Base-by-base conservation (phyloP, 140 eudicot species). In the Bidens hawaiensis region DNA sequence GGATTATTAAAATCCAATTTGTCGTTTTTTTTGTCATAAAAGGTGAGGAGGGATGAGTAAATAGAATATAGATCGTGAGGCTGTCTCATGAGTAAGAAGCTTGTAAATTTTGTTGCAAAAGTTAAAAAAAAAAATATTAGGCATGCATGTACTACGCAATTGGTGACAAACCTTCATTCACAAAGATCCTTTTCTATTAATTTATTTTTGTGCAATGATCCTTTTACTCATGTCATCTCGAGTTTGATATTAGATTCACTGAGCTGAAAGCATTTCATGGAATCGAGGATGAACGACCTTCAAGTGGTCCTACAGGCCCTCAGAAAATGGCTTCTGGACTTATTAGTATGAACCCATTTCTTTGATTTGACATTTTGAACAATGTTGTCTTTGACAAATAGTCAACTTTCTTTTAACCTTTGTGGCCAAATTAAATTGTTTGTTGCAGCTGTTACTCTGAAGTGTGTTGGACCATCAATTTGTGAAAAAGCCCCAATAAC, bases 301-400 rank as follows among this genome's bases (percentile, higher is more conserved):
- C 81, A 58, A 77, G 28, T 54, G 84, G 80, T 54, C 81, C 82
- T 51, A 33, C 84, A 43, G 99, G 99, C 63, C 96, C 97, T 55
- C 96, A 88, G 67, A 90, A 83, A 70, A 80, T 87, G 96, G 50
- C 94, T 59, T 80, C 98, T 12, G 91, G 98, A 34, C 94, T 91
- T 28, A 78, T 91, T 21, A 68, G 99, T 93, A 85, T 14, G 82
- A 28, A 49, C 23, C 75, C 17, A 12, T 54, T 30, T 46, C 19
- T 36, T 19, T 68, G 50, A 55, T 55, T 12, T 23, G 8, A 22
- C n/a, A n/a, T n/a, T n/a, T 56, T 36, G 14, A 46, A 45, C 41
- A 30, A 17, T 43, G 36, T 41, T 55, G 46, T 55, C 34, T 67
- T 40, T 28, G 12, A 67, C 42, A 53, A 53, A 41, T 6, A 25